Conservation (phyloP, 805 yeast species). For the Sugiyamaella mastotermitis region DNA sequence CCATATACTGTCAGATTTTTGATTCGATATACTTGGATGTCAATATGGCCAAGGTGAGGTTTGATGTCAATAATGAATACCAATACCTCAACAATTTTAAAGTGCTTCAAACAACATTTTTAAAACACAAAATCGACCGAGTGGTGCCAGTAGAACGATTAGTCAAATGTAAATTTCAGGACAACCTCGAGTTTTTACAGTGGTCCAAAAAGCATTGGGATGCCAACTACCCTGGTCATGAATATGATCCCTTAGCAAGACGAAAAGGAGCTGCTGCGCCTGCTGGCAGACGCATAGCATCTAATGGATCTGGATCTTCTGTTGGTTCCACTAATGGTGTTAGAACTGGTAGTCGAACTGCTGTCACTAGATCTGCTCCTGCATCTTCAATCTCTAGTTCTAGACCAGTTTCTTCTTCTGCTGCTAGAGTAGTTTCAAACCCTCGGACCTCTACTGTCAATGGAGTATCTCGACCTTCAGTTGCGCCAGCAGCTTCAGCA, state of each 20-base stretch:
- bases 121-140: conserved; percentile 62
- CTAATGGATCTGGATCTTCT: conserved; percentile 4
- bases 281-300: conserved; percentile 1
- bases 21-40: conserved; percentile 80
- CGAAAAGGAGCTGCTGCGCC: conserved; percentile 32
- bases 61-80: conserved; percentile 63
- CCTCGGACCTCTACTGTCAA: conserved; percentile 3
- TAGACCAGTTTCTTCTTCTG: conserved; percentile 5
- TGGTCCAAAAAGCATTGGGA: conserved; percentile 85
- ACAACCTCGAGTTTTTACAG: conserved; percentile 88
- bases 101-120: conserved; percentile 75
- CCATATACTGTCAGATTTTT: conserved; percentile 87
- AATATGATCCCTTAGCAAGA: conserved; percentile 64
- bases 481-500: conserved; percentile 6
- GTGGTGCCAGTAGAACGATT: conserved; percentile 75
- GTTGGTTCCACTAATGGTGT: conserved; percentile 1
- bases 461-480: conserved; percentile 7
- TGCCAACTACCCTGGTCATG: conserved; percentile 60
- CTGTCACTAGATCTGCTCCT: conserved; percentile 8
- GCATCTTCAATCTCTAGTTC: conserved; percentile 3
- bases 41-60: conserved; percentile 73
- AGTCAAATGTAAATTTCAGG: conserved; percentile 85
- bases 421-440: conserved; percentile 7
- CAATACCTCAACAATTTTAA: conserved; percentile 79
- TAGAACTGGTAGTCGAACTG: not conserved